Evolutionary conservation across 2,329 filamentous ascomycete genomes (phyloP).

Genomic region (Penicillium sp.): DNA sequence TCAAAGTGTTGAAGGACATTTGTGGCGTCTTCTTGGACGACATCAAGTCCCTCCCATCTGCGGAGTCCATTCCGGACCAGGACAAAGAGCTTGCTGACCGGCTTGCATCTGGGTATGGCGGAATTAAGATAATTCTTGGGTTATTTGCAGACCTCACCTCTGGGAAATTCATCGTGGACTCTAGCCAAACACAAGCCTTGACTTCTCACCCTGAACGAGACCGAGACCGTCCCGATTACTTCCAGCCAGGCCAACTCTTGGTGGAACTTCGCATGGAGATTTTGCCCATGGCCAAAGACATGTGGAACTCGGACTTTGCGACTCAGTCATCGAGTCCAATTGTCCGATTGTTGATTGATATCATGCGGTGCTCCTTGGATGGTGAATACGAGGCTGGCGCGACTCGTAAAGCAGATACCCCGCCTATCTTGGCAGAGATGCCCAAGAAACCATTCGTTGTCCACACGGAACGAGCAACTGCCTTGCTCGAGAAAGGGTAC

Average conservation of each 20-base stretch:
- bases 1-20: slow-evolving; percentile 70
- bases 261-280: slow-evolving; percentile 81
- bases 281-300: slow-evolving; percentile 68
- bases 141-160: slow-evolving; percentile 75
- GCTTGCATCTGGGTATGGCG: slow-evolving; percentile 54
- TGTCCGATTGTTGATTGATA: slow-evolving; percentile 76
- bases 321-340: slow-evolving; percentile 76
- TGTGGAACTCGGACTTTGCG: slow-evolving; percentile 83
- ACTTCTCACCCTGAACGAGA: slow-evolving; percentile 54
- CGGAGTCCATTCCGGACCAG: slow-evolving; percentile 40
- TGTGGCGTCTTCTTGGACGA: slow-evolving; percentile 66
- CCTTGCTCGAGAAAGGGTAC: slow-evolving; percentile 49
- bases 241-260: slow-evolving; percentile 71
- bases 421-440: slow-evolving; percentile 47
- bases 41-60: slow-evolving; percentile 49
- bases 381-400: slow-evolving; percentile 72
- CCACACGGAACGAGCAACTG: slow-evolving; percentile 48
- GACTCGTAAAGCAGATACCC: slow-evolving; percentile 61
- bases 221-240: slow-evolving; percentile 58
- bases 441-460: slow-evolving; percentile 54
- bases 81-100: slow-evolving; percentile 43
- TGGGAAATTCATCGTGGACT: slow-evolving; percentile 76
- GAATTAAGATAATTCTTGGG: slow-evolving; percentile 78
- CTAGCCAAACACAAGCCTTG: slow-evolving; percentile 60
- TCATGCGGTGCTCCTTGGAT: slow-evolving; percentile 72